phyloP scores from a whole-genome alignment of 2,329 filamentous ascomycete genomes.

The Dryadomyces sulphureus region DNA sequence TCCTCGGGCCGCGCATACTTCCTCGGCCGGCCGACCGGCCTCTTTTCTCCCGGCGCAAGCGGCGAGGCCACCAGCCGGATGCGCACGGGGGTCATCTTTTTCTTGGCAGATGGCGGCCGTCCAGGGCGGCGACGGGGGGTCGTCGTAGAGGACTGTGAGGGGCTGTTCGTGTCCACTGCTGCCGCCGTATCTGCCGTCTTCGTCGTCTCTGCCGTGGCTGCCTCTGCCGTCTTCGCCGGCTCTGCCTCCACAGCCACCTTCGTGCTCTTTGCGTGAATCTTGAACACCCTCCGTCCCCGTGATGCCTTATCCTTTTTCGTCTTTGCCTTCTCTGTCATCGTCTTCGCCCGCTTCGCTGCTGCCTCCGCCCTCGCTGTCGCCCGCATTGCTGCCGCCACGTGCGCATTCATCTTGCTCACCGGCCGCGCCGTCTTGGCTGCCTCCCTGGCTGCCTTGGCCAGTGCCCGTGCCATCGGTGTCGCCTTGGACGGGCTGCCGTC shows the following conservation, averaged over 20 bases:
- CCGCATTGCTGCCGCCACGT: not conserved
- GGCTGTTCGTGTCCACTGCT: too few species aligned
- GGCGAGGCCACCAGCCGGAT: too few species aligned
- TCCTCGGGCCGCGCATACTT: not conserved
- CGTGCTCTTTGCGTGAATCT: not conserved
- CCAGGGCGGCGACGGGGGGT: not conserved
- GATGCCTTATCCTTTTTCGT: not conserved
- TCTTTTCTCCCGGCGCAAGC: not conserved
- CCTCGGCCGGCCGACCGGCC: not conserved
- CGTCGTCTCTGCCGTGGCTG: not conserved
- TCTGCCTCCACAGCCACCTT: not conserved
- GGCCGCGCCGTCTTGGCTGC: conserved; percentile 11
- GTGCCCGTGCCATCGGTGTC: conserved; percentile 12
- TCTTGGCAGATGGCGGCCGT: not conserved
- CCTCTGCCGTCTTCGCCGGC: not conserved
- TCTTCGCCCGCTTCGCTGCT: conserved; percentile 1
- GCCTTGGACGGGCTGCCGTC: conserved; percentile 4
- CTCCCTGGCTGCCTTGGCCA: conserved; percentile 4
- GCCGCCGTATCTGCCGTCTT: not conserved
- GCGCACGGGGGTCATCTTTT: not conserved
- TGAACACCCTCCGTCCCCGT: not conserved
- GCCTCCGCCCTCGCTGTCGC: conserved; percentile 1
- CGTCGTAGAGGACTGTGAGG: too few species aligned
- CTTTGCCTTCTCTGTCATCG: conserved; percentile 1
- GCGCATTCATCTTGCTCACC: conserved; percentile 1